These are phyloP conservation scores for Macaranga tanarius DNA, from an alignment of 441 rosid species.

Conservation along the genomic window DNA sequence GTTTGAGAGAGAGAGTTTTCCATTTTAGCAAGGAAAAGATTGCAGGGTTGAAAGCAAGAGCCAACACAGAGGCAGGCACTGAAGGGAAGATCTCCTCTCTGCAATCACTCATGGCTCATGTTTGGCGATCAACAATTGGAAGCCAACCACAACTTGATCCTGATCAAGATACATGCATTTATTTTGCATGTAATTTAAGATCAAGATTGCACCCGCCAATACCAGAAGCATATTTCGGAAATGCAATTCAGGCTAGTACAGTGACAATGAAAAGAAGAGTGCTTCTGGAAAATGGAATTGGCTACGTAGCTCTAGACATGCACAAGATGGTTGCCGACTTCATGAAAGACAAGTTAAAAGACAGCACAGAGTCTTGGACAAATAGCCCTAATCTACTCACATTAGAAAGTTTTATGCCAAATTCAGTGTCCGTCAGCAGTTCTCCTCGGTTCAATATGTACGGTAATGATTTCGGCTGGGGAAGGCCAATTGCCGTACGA, in stretches of 20 bases:
- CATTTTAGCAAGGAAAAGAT: constrained; percentile 11
- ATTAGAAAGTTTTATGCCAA: not conserved
- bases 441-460: constrained; percentile 39
- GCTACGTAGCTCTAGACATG: constrained; percentile 12
- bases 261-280: constrained; percentile 17
- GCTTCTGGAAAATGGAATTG: constrained; percentile 20
- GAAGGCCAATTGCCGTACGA: constrained; percentile 35
- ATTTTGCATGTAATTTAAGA: constrained; percentile 11
- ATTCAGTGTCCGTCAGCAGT: constrained; percentile 3
- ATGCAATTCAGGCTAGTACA: not conserved
- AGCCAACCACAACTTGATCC: constrained; percentile 13
- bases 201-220: constrained; percentile 31
- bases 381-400: not conserved
- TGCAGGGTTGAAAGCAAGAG: constrained; percentile 5
- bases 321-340: constrained; percentile 17
- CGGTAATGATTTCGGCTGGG: constrained; percentile 49
- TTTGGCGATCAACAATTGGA: constrained; percentile 36
- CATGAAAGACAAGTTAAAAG: not conserved
- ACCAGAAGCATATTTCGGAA: constrained; percentile 34
- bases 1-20: not conserved
- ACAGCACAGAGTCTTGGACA: constrained; percentile 14
- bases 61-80: constrained; percentile 1
- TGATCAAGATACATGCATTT: not conserved
- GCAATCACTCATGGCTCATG: constrained; percentile 41
- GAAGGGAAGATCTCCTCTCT: constrained; percentile 24